phyloP scores from a whole-genome alignment of 2,329 filamentous ascomycete genomes.

The Ustilaginoidea virens region DNA sequence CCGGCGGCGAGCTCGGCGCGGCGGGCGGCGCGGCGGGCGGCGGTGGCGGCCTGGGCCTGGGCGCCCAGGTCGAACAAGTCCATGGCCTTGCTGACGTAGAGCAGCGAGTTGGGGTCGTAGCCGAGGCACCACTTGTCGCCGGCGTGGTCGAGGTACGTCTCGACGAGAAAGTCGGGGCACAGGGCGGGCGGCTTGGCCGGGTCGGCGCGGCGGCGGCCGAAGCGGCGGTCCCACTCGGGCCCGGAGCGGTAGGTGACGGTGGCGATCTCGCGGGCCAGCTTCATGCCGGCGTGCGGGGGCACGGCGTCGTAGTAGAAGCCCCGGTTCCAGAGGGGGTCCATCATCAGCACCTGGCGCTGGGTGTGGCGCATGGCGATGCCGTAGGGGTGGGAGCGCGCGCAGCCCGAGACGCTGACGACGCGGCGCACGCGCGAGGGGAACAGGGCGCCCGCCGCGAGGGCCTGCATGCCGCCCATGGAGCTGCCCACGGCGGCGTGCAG shows the following conservation, averaged over 20 bases:
- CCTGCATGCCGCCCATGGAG: slow-evolving; percentile 98
- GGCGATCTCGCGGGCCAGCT: slow-evolving; percentile 90
- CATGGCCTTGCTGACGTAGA: slow-evolving; percentile 98
- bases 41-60: slow-evolving; percentile 49
- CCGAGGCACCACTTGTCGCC: slow-evolving; percentile 97
- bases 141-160: slow-evolving; percentile 95
- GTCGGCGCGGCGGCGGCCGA: slow-evolving; percentile 77
- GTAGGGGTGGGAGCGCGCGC: slow-evolving; percentile 88
- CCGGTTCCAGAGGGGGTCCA: slow-evolving; percentile 93
- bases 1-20: slow-evolving; percentile 39
- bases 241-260: slow-evolving; percentile 95
- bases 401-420: slow-evolving; percentile 82
- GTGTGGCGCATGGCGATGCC: slow-evolving; percentile 98
- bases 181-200: slow-evolving; percentile 73
- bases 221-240: slow-evolving; percentile 93
- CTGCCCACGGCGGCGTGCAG: slow-evolving; percentile 88
- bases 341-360: slow-evolving; percentile 95
- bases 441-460: slow-evolving; percentile 69
- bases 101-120: slow-evolving; percentile 86
- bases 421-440: slow-evolving; percentile 70
- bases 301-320: slow-evolving; percentile 85
- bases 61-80: slow-evolving; percentile 86
- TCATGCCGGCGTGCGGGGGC: slow-evolving; percentile 93
- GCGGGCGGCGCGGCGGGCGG: slow-evolving; percentile 45
- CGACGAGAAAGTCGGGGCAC: slow-evolving; percentile 95